phyloP scores from a whole-genome alignment of 2,329 filamentous ascomycete genomes.

The Bipolaris zeicola region DNA sequence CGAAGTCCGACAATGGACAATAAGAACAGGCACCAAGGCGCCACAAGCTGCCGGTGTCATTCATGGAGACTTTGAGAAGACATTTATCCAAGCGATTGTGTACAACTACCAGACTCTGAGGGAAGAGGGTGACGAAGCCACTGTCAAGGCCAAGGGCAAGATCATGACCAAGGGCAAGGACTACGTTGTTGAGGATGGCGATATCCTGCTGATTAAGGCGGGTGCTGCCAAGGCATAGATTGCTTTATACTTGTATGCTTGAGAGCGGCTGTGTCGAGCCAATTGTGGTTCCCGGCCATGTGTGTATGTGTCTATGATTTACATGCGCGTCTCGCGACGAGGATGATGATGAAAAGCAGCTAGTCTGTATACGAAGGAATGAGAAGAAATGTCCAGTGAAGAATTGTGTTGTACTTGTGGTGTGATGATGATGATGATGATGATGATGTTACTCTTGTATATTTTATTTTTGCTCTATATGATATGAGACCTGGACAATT shows the following conservation, averaged over 20 bases:
- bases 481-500: not conserved
- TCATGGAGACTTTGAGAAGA: slow-evolving; percentile 98
- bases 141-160: slow-evolving; percentile 93
- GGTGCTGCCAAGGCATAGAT: slow-evolving; percentile 74
- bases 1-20: slow-evolving; percentile 98
- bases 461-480: not conserved
- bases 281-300: not conserved
- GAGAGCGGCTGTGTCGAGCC: slow-evolving; percentile 3
- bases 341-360: slow-evolving; percentile 24
- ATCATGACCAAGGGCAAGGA: slow-evolving; percentile 99
- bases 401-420: not conserved
- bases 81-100: slow-evolving; percentile 94
- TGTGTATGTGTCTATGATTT: slow-evolving; percentile 14
- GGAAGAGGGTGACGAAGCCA: slow-evolving; percentile 85
- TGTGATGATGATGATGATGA: not conserved
- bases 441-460: not conserved
- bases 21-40: slow-evolving; percentile 95
- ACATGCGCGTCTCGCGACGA: slow-evolving; percentile 19
- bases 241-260: not conserved
- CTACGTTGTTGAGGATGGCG: slow-evolving; percentile 85
- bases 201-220: slow-evolving; percentile 85
- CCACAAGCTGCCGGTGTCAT: slow-evolving; percentile 97
- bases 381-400: slow-evolving; percentile 16
- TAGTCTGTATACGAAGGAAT: slow-evolving; percentile 27
- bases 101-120: slow-evolving; percentile 85